Evolutionary conservation across 768 basidiomycete genomes (phyloP), one percentile per base, ranked within the genome.

Genomic region (Holtermannia corniformis): DNA sequence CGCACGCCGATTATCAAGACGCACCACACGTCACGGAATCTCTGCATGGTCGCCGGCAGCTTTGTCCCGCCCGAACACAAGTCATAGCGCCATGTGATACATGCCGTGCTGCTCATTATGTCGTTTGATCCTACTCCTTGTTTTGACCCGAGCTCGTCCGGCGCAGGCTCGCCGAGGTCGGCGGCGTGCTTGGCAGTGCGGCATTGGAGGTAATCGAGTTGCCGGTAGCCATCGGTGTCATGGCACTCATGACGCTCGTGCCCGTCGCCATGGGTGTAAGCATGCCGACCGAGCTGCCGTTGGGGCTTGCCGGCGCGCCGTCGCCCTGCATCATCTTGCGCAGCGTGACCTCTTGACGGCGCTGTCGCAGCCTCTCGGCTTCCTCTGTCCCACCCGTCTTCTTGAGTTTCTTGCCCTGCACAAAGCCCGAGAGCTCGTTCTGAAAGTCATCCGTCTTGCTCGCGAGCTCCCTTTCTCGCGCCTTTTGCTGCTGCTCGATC

Each of bases 361-460:
- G 81, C 77, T 90, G 85, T 62, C 92, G 77, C 61, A 92, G 78
- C 52, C 93, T 78, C 75, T 99, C 93, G 21, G 76, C 79, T 75
- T 93, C 89, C 71, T 92, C 88, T 21, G 88, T 85, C 13, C 90
- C 92, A 23, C 92, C 93, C 16, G 92, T 99, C 86, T 90, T 85
- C 78, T 82, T 87, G 70, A 99, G 74, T 75, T 85, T 91, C 78
- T 86, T 86, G 56, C 82, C 81, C 3, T 75, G 78, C 49, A 99
- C 91, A 72, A 97, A 96, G 3, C 86, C 88, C 43, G 75, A 72
- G 61, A 99, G 67, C 76, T 97, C 93, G 13, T 78, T 76, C 61
- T 88, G 81, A 72, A 96, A 82, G 70, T 95, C 89, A 42, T 84
- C 79, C 44, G 32, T 25, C 49, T 62, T 55, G 12, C 53, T 51